Evolutionary conservation across 768 basidiomycete species (phyloP), one percentile per base, ranked within the genome.

Genomic region (Macrolepiota fuliginosa): DNA sequence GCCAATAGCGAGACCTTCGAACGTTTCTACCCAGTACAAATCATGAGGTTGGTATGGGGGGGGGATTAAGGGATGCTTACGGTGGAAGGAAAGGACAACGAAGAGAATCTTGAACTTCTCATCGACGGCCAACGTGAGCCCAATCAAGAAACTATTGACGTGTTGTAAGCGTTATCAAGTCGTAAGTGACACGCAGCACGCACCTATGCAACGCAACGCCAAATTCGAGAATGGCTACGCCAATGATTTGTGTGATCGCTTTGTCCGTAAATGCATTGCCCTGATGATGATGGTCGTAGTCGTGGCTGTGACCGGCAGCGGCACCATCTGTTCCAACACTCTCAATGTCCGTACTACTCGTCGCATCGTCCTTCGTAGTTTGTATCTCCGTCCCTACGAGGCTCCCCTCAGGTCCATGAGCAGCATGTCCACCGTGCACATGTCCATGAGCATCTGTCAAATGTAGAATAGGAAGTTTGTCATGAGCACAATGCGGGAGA

Each of bases 1-100:
- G 9, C 96, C 96, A 22, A 98, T 79, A 71, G 94, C 96, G 49
- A 98, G 83, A 22, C 95, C 96, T 73, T 98, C 96, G 68, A 98
- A 98, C 46, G 84, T 90, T 82, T 96, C 92, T 94, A 68, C 6
- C 54, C 46, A 45, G 11, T 35, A 46, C 22, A 50, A 11, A 22
- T 24, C 10, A 19, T 3, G 42, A 53, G 10, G 45, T n/a, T 50
- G 49, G 54, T 0, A 49, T 42, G 1, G 40, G 25, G 22, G 5
- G 15, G 22, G 61, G 17, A 42, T 29, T 24, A n/a, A 61, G 29
- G 11, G 29, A 19, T 17, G 84, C 91, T 70, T 71, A 94, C 94
- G 96, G 69, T 98, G 96, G 76, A 96, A 95, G 67, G 94, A 76
- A 25, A 97, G 72, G 55, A 98, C 96, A 62, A 93, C 76, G 71